Conservation (phyloP, 1,284 basidiomycete species). For the Papiliotrema laurentii region DNA sequence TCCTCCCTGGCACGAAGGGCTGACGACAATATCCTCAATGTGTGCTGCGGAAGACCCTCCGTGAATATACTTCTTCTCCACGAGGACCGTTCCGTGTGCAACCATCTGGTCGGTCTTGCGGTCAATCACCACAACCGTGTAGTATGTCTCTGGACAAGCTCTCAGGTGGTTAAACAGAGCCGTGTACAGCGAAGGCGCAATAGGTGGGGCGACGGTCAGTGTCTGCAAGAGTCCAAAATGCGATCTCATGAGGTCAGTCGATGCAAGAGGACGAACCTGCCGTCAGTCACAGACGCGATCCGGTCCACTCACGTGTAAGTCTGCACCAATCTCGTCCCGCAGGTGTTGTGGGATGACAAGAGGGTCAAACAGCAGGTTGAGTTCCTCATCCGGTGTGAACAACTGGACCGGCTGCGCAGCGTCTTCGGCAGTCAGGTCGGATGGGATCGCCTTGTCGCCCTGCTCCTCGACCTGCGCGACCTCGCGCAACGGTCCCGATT, state of each 20-base stretch:
- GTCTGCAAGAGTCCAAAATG: constrained; percentile 79
- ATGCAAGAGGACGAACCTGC: constrained; percentile 82
- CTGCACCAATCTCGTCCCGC: constrained; percentile 18
- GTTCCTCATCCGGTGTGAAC: constrained; percentile 59
- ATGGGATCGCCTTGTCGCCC: neutral
- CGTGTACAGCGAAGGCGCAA: constrained; percentile 64
- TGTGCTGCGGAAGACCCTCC: constrained; percentile 76
- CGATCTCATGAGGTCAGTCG: constrained; percentile 75
- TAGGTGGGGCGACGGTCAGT: constrained; percentile 72
- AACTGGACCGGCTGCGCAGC: neutral
- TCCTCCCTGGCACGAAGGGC: constrained; percentile 78
- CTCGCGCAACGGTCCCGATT: neutral
- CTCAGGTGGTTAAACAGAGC: constrained; percentile 58
- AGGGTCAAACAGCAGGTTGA: constrained; percentile 70
- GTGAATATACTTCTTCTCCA: constrained; percentile 89
- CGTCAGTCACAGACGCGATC: neutral
- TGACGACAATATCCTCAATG: constrained; percentile 94
- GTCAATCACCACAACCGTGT: constrained; percentile 76
- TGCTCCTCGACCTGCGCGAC: neutral
- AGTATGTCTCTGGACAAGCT: constrained; percentile 63
- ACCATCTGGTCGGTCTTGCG: constrained; percentile 71
- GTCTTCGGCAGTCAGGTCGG: neutral
- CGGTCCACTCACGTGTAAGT: constrained; percentile 20
- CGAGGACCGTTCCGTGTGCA: constrained; percentile 74
- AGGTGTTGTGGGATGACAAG: constrained; percentile 54